Base-by-base conservation (phyloP, 2,329 filamentous ascomycete genomes). In the Scedosporium dehoogii region DNA sequence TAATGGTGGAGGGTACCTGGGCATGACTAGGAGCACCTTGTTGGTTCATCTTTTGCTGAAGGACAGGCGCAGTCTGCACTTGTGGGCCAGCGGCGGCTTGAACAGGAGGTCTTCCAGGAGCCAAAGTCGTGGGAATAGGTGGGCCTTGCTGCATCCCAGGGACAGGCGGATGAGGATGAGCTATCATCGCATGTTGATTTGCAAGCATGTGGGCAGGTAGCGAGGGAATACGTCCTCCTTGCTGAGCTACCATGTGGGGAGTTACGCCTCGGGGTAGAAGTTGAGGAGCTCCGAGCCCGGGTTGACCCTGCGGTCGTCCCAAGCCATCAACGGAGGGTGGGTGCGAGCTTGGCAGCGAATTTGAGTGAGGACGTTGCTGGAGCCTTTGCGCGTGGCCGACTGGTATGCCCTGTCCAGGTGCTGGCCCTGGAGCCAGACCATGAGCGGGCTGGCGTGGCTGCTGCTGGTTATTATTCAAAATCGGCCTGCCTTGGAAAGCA, bases 331-430 rank as follows among this genome's bases (percentile, higher is more conserved):
- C 12, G 7, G 51, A 14, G 4, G 33, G 18, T 4, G 59, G 44
- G 16, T n/a, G 25, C 27, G 59, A 51, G 25, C 21, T 27, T 6
- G 60, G 60, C 3, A 62, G 23, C 4, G 60, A 62, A 25, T 62
- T 62, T 1, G 60, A 38, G 33, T 62, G 60, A 21, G 60, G 60
- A 10, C 60, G 60, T 38, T 55, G 59, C 51, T 58, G 60, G 25
- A 29, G 16, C n/a, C n/a, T 29, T 23, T 18, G 41, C 5, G 33
- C 38, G 57, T 59, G 57, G 33, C n/a, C 14, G 12, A 59, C 25
- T 23, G 57, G 38, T 9, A 33, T 6, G n/a, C 2, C 57, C n/a
- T 23, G 33, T 38, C 6, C 51, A 21, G 18, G 7, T 16, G 51
- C 21, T 25, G 6, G 7, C 3, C 18, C 51, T 14, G 6, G 18